Evolutionary conservation across 257 asterid genomes (phyloP).

Genomic region (Solanum habrochaites): DNA sequence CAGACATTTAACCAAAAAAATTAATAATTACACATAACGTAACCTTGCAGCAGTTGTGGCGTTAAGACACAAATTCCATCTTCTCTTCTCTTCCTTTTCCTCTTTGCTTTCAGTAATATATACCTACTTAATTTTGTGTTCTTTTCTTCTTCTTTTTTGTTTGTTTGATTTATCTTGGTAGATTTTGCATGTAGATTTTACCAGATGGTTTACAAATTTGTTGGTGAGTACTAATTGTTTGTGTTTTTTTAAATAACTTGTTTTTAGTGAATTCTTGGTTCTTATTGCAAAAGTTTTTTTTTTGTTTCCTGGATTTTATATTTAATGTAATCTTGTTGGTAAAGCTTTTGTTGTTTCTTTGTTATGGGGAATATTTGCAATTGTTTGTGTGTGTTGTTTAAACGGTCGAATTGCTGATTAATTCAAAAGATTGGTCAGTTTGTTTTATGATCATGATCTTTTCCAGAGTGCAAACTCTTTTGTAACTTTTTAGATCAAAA

Average conservation of each 20-base stretch:
- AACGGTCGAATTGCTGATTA: neutral
- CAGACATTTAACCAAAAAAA: neutral
- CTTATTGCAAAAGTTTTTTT: neutral
- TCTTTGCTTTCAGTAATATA: neutral
- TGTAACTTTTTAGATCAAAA: neutral
- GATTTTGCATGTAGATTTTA: neutral
- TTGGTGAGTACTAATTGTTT: too few relatives aligned
- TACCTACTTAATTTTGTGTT: neutral
- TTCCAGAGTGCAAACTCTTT: neutral
- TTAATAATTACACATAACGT: neutral
- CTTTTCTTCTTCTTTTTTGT: too few relatives aligned
- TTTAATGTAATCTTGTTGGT: neutral
- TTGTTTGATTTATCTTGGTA: neutral
- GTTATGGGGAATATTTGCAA: neutral
- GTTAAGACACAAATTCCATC: neutral
- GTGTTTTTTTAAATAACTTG: neutral
- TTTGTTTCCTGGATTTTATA: neutral
- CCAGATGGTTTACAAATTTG: neutral
- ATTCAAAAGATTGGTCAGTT: neutral
- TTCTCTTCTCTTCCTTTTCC: neutral
- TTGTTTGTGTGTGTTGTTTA: neutral
- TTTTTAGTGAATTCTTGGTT: neutral
- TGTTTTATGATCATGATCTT: neutral
- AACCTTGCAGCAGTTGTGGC: neutral
- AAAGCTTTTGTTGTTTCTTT: neutral